Conservation (phyloP, 139 green algal genomes). For the Ettlia oleoabundans region DNA sequence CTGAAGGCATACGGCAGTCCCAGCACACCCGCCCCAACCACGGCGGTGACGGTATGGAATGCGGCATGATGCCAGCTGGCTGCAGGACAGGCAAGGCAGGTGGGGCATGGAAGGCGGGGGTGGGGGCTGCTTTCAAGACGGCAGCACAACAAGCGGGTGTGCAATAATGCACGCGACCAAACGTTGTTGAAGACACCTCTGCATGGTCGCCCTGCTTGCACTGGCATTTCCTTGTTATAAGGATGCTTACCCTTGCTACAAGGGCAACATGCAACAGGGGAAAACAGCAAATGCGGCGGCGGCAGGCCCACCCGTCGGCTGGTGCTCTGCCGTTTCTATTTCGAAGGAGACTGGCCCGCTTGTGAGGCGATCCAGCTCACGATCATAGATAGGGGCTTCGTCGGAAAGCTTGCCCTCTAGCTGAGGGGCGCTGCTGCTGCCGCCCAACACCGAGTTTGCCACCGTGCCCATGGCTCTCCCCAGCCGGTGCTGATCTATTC, state of each 20-base stretch:
- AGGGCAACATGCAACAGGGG: neutral
- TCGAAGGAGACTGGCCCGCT: slow-evolving; percentile 20
- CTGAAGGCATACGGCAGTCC: slow-evolving; percentile 66
- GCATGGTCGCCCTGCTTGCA: too few species aligned
- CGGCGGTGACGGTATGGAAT: slow-evolving; percentile 64
- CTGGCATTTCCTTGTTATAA: neutral
- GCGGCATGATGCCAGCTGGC: slow-evolving; percentile 60
- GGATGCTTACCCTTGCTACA: neutral
- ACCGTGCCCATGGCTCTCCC: too few species aligned
- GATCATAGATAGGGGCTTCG: neutral
- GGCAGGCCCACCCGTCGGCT: neutral
- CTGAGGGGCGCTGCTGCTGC: neutral
- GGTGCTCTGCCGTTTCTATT: slow-evolving; percentile 8
- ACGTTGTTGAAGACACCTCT: too few species aligned
- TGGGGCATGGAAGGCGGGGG: neutral
- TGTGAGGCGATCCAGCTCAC: neutral
- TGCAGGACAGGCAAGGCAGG: neutral
- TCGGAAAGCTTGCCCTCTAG: neutral
- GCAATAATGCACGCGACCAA: too few species aligned
- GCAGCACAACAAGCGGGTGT: too few species aligned
- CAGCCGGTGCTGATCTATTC: too few species aligned
- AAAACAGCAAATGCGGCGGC: neutral
- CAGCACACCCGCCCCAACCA: slow-evolving; percentile 55
- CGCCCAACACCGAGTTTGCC: neutral
- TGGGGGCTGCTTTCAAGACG: too few species aligned